phyloP scores from a whole-genome alignment of 768 basidiomycete genomes.

The Infundibulicybe gibba region DNA sequence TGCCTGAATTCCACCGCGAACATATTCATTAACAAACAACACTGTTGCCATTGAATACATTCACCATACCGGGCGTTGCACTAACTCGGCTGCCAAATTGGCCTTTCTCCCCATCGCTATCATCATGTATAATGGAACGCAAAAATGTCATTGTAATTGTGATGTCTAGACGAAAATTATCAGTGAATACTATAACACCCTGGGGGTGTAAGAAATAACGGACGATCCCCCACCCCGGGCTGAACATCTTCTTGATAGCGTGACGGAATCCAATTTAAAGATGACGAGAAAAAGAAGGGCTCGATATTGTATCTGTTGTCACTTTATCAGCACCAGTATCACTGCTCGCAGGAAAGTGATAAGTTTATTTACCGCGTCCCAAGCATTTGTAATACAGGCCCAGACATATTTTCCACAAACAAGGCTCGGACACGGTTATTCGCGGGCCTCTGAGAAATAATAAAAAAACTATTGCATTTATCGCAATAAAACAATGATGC shows the following conservation, averaged over 20 bases:
- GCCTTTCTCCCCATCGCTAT: slow-evolving; percentile 19
- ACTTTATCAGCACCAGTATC: too few species aligned
- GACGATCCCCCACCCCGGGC: slow-evolving; percentile 46
- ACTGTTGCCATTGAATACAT: slow-evolving; percentile 1
- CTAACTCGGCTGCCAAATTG: slow-evolving; percentile 11
- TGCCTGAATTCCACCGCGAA: slow-evolving; percentile 11
- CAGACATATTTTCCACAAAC: slow-evolving; percentile 51
- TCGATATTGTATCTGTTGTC: too few species aligned
- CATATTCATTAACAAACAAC: too few species aligned
- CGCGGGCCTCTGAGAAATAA: slow-evolving; percentile 21
- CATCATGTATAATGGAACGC: slow-evolving; percentile 45
- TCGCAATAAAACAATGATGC: slow-evolving; percentile 7
- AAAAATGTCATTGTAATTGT: too few species aligned
- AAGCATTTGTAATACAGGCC: slow-evolving; percentile 55
- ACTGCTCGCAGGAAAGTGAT: too few species aligned
- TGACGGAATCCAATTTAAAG: slow-evolving; percentile 65
- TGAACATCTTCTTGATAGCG: slow-evolving; percentile 51
- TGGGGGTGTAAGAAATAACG: background rate
- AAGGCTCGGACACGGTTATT: slow-evolving; percentile 42
- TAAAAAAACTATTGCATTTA: background rate
- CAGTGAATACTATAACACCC: too few species aligned
- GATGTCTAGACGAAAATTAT: slow-evolving; percentile 37
- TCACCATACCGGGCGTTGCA: slow-evolving; percentile 8
- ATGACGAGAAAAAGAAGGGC: too few species aligned
- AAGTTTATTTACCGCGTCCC: slow-evolving; percentile 42